Percentiles rank a stretch among this genome's conserved stretches.
phyloP scores from a whole-genome alignment of 2,329 filamentous ascomycete genomes.

The Sporothrix humicola region DNA sequence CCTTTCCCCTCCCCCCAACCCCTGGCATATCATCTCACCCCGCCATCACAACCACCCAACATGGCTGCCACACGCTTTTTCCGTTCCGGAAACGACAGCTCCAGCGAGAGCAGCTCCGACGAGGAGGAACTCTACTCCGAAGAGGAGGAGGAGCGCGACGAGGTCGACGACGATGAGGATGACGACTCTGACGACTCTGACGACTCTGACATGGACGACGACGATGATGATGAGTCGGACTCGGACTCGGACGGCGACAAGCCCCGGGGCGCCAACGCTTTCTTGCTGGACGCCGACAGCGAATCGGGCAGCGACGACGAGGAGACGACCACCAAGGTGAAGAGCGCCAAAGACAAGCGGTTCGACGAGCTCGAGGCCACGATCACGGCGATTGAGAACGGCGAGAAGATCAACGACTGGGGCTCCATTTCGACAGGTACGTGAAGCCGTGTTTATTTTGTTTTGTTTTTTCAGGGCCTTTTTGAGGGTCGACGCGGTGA shows the following conservation, averaged over 20 bases:
- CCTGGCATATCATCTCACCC: neutral
- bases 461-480: neutral
- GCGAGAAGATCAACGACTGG: conserved; percentile 97
- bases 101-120: conserved; percentile 91
- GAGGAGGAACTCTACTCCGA: conserved; percentile 94
- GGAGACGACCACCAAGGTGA: conserved; percentile 83
- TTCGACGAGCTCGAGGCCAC: conserved; percentile 90
- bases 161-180: conserved; percentile 68
- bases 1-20: neutral
- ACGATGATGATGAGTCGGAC: conserved; percentile 45
- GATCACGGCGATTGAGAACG: conserved; percentile 92
- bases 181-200: conserved; percentile 68
- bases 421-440: conserved; percentile 85
- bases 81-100: conserved; percentile 89
- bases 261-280: conserved; percentile 75
- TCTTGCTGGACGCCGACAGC: conserved; percentile 73
- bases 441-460: conserved; percentile 42
- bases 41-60: conserved; percentile 45
- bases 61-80: conserved; percentile 90
- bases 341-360: conserved; percentile 98
- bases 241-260: conserved; percentile 62
- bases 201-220: conserved; percentile 53
- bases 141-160: conserved; percentile 66
- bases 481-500: neutral
- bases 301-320: conserved; percentile 81